Evolutionary conservation across 2,329 filamentous ascomycete genomes (phyloP).

Genomic region (Diaporthe helianthi): DNA sequence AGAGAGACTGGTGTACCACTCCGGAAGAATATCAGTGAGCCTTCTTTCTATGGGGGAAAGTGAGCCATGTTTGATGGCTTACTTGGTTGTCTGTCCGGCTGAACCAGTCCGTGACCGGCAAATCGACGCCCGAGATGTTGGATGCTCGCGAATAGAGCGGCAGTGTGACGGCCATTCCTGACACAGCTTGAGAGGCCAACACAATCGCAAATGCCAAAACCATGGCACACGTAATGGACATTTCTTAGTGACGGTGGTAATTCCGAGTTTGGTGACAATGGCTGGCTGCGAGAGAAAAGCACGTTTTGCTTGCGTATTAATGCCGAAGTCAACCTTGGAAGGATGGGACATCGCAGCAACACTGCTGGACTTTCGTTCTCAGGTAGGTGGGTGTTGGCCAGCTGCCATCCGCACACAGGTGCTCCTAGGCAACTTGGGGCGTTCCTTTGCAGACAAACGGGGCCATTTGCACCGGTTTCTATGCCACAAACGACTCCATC

Average conservation of each 20-base stretch:
- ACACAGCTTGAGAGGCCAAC: conserved; percentile 2
- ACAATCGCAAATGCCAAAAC: not conserved
- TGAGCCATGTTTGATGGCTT: not conserved
- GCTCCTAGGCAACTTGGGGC: no score
- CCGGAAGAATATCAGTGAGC: not conserved
- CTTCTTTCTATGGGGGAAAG: rapidly evolving
- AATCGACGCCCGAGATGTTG: not conserved
- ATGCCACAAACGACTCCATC: no score
- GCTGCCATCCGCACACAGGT: no score
- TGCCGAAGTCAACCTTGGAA: no score
- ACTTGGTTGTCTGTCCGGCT: conserved; percentile 32
- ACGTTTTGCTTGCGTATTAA: no score
- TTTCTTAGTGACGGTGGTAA: not conserved
- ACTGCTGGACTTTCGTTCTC: no score
- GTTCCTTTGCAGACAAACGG: no score
- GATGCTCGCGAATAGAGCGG: conserved; percentile 19
- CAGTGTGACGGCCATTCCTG: conserved; percentile 15
- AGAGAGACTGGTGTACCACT: conserved; percentile 36
- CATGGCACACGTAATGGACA: not conserved
- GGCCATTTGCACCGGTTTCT: no score
- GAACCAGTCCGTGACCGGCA: conserved; percentile 33
- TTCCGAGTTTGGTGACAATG: no score
- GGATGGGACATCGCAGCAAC: no score
- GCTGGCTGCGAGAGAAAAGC: no score
- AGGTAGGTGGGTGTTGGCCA: no score